Percentiles rank a stretch among this genome's conserved stretches.
Evolutionary conservation across 2,329 filamentous ascomycete genomes (phyloP).

Genomic region (Colletotrichum musicola): DNA sequence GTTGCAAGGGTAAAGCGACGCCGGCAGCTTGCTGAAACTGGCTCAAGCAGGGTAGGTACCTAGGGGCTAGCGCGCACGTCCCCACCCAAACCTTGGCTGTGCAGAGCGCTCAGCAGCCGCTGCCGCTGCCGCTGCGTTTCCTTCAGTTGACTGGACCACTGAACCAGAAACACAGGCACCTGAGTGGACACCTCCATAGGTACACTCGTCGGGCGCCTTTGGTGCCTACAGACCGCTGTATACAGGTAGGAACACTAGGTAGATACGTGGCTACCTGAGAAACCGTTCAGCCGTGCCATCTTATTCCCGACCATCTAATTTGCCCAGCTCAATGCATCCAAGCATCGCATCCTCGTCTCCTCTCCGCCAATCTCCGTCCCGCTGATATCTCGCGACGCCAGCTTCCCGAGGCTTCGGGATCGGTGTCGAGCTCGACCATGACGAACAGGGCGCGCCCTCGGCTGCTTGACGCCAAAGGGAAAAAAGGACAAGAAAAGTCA

Average conservation of each 20-base stretch:
- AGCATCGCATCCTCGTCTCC: constrained; percentile 9
- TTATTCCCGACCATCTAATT: constrained; percentile 23
- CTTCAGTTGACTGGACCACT: no score
- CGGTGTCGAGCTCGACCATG: no score
- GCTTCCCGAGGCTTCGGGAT: neutral
- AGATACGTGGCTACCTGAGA: constrained; percentile 7
- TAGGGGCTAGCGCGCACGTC: constrained; percentile 6
- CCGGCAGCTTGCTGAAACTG: constrained; percentile 37
- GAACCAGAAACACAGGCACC: no score
- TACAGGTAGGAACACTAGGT: no score
- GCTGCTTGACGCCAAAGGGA: no score
- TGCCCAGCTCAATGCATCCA: constrained; percentile 34
- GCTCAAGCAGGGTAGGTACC: constrained; percentile 28
- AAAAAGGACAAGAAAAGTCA: no score
- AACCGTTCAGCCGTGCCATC: constrained; percentile 22
- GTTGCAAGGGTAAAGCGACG: constrained; percentile 28
- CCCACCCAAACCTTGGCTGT: constrained; percentile 27
- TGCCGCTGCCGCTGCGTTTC: no score
- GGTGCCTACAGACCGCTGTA: no score
- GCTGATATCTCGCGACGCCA: constrained; percentile 18
- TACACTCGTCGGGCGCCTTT: no score
- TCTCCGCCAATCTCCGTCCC: constrained; percentile 8
- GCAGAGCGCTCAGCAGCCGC: constrained; percentile 4
- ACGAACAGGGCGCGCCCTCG: no score
- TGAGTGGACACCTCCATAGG: no score